Evolutionary conservation across 2,329 filamentous ascomycete genomes (phyloP).

Genomic region (Zasmidium citrigriseum): DNA sequence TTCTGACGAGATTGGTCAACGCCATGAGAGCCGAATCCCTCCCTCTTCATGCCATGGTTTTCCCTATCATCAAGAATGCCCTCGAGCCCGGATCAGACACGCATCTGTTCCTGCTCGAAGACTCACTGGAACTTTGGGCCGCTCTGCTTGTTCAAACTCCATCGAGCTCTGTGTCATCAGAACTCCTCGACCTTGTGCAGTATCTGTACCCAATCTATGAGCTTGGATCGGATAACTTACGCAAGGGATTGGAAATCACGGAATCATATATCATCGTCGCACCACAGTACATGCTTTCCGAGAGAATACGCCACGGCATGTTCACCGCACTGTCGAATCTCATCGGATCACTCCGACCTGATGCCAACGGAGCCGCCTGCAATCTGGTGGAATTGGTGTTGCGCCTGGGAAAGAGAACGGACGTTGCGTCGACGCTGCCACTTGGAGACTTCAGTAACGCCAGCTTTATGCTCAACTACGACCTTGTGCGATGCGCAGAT

Average conservation of each 20-base stretch:
- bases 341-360: slow-evolving; percentile 47
- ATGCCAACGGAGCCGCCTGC: slow-evolving; percentile 50
- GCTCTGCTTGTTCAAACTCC: slow-evolving; percentile 68
- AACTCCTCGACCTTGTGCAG: slow-evolving; percentile 44
- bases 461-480: slow-evolving; percentile 16
- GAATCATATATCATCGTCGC: slow-evolving; percentile 52
- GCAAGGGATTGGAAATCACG: slow-evolving; percentile 51
- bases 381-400: slow-evolving; percentile 48
- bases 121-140: slow-evolving; percentile 86
- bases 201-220: slow-evolving; percentile 51
- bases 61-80: slow-evolving; percentile 80
- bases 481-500: slow-evolving; percentile 15
- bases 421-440: slow-evolving; percentile 13
- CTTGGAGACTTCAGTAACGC: slow-evolving; percentile 18
- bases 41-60: slow-evolving; percentile 75
- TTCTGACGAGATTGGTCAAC: slow-evolving; percentile 81
- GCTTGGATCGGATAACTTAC: slow-evolving; percentile 51
- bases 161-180: slow-evolving; percentile 39
- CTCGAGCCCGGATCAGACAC: slow-evolving; percentile 73
- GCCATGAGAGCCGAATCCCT: slow-evolving; percentile 78
- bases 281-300: slow-evolving; percentile 47
- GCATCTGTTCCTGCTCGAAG: slow-evolving; percentile 82
- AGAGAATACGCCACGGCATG: slow-evolving; percentile 40
- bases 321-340: slow-evolving; percentile 44
- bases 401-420: slow-evolving; percentile 45